These are phyloP conservation scores for Lophiostoma macrostomum DNA, from an alignment of 495 filamentous ascomycete genomes.

Conservation along the genomic window DNA sequence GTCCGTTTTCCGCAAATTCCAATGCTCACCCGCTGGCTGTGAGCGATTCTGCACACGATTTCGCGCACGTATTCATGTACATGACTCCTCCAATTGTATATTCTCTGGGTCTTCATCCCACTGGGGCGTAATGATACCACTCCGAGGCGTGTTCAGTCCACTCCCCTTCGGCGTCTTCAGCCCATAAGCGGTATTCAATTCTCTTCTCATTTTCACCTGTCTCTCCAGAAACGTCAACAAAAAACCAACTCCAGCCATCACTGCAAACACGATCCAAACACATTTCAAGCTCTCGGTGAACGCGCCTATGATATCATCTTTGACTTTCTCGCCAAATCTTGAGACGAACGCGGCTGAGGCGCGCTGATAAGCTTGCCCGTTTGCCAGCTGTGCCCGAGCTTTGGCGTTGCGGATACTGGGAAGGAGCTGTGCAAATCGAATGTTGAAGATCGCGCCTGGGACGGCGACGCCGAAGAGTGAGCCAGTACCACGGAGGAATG, in stretches of 20 bases:
- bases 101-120: too few species aligned
- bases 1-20: too few species aligned
- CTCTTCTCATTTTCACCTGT: conserved; percentile 22
- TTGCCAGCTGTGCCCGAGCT: conserved; percentile 5
- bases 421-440: conserved; percentile 1
- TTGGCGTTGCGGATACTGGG: background rate
- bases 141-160: background rate
- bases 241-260: conserved; percentile 1
- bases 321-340: conserved; percentile 2
- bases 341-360: conserved; percentile 11
- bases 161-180: conserved; percentile 11
- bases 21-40: too few species aligned
- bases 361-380: conserved; percentile 25
- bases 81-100: too few species aligned
- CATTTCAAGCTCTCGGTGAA: conserved; percentile 19
- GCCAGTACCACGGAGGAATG: conserved; percentile 57
- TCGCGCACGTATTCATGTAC: too few species aligned
- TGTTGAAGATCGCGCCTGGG: conserved; percentile 51
- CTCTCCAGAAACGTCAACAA: conserved; percentile 13
- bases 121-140: background rate
- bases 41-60: too few species aligned
- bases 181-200: conserved; percentile 12
- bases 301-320: conserved; percentile 1
- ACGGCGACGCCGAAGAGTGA: conserved; percentile 62
- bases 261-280: conserved; percentile 16